Percentiles rank a stretch among this genome's conserved stretches.
These are phyloP conservation scores for Trichoderma aggressivum DNA, from an alignment of 2,329 filamentous ascomycete species.

Conservation along the genomic window DNA sequence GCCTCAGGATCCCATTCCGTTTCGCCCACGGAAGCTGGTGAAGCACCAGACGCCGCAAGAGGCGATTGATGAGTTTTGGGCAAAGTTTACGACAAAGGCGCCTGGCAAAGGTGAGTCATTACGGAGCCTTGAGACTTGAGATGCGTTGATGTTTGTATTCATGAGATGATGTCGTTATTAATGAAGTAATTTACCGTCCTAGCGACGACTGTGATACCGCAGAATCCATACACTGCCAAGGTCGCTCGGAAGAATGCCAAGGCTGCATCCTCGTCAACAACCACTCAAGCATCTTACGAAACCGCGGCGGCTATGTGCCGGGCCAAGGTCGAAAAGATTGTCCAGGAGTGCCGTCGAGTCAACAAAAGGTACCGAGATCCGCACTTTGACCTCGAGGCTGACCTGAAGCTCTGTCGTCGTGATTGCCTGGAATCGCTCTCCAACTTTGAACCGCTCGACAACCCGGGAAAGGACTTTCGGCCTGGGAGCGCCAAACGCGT, in stretches of 20 bases:
- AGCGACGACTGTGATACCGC: conserved; percentile 68
- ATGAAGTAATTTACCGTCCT: background rate
- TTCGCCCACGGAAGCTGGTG: background rate
- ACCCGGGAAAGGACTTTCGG: conserved; percentile 33
- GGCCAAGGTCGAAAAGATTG: conserved; percentile 60
- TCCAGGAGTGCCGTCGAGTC: conserved; percentile 64
- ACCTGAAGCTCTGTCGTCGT: conserved; percentile 58
- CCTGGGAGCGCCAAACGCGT: conserved; percentile 65
- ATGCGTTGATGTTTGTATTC: background rate
- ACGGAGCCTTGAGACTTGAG: background rate
- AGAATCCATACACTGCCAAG: conserved; percentile 61
- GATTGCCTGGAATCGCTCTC: conserved; percentile 49
- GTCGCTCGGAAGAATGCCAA: conserved; percentile 56
- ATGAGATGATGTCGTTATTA: background rate
- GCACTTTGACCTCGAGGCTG: conserved; percentile 81
- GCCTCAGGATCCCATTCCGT: background rate
- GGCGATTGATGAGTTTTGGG: conserved; percentile 70
- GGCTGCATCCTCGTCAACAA: conserved; percentile 49
- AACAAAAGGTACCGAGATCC: conserved; percentile 85
- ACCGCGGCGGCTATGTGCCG: conserved; percentile 67
- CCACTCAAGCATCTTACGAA: conserved; percentile 65
- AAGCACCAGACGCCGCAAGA: conserved; percentile 63
- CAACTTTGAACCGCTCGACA: conserved; percentile 29
- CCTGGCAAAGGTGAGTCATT: conserved; percentile 60
- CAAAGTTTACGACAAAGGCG: conserved; percentile 64